These are phyloP conservation scores for Passalora sequoiae DNA, from an alignment of 2,329 filamentous ascomycete genomes.

Conservation along the genomic window DNA sequence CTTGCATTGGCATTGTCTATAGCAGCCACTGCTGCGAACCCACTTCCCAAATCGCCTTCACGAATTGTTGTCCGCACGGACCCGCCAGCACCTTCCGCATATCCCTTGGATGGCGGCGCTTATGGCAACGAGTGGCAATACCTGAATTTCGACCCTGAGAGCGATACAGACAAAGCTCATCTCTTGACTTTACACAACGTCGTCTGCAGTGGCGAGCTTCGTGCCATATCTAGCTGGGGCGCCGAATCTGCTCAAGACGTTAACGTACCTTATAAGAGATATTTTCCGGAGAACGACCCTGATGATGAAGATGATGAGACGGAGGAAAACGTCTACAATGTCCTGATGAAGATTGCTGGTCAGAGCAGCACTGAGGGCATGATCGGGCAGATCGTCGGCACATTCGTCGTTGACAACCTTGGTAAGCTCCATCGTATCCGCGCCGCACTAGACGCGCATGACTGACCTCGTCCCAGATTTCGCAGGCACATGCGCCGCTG, in stretches of 20 bases:
- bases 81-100: constrained; percentile 16
- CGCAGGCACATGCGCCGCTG: constrained; percentile 1
- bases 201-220: constrained; percentile 17
- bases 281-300: constrained; percentile 15
- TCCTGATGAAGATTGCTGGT: constrained; percentile 13
- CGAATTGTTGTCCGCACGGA: constrained; percentile 6
- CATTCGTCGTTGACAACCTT: constrained; percentile 16
- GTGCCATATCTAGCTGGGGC: constrained; percentile 10
- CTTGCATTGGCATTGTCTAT: background rate
- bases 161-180: constrained; percentile 11
- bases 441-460: too few species aligned
- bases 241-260: constrained; percentile 8
- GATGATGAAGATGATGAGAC: constrained; percentile 6
- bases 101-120: constrained; percentile 14
- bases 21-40: background rate
- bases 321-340: constrained; percentile 7
- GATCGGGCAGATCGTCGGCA: constrained; percentile 14
- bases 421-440: constrained; percentile 4
- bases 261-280: constrained; percentile 16
- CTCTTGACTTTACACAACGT: constrained; percentile 18
- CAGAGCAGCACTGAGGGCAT: constrained; percentile 11
- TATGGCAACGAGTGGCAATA: constrained; percentile 22
- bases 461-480: constrained; percentile 8
- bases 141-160: constrained; percentile 19
- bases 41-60: background rate